These are phyloP conservation scores for Diaporthe sp. DNA, from an alignment of 2,329 filamentous ascomycete genomes.

Conservation along the genomic window DNA sequence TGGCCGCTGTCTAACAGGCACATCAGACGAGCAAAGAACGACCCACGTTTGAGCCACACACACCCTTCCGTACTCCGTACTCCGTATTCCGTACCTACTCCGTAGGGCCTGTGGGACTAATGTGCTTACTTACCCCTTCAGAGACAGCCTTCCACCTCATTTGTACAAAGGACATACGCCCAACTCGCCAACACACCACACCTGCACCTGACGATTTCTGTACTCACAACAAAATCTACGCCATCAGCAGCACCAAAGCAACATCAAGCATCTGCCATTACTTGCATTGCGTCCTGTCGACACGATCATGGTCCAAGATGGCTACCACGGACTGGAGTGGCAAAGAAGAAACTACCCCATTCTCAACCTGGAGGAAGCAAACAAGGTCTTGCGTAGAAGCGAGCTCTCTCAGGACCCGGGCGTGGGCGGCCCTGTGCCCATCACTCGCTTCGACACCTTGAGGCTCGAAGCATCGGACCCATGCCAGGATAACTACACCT, in stretches of 20 bases:
- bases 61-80: neutral
- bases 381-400: conserved; percentile 3
- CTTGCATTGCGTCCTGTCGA: neutral
- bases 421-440: neutral
- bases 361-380: conserved; percentile 11
- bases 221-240: no score
- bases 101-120: neutral
- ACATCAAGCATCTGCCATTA: neutral
- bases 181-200: neutral
- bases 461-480: conserved; percentile 39
- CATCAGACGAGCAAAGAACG: neutral
- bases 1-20: neutral
- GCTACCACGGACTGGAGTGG: conserved; percentile 25
- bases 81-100: neutral
- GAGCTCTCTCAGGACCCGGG: neutral
- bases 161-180: neutral
- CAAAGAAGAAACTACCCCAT: conserved; percentile 23
- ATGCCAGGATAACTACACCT: conserved; percentile 52
- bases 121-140: neutral
- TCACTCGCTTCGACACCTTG: conserved; percentile 3
- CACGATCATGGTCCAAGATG: conserved; percentile 12
- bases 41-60: neutral
- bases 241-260: neutral
- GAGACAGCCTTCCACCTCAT: neutral
- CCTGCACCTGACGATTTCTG: neutral